These are phyloP conservation scores for Colletotrichum sp. DNA, from an alignment of 2,329 filamentous ascomycete genomes.

Conservation along the genomic window DNA sequence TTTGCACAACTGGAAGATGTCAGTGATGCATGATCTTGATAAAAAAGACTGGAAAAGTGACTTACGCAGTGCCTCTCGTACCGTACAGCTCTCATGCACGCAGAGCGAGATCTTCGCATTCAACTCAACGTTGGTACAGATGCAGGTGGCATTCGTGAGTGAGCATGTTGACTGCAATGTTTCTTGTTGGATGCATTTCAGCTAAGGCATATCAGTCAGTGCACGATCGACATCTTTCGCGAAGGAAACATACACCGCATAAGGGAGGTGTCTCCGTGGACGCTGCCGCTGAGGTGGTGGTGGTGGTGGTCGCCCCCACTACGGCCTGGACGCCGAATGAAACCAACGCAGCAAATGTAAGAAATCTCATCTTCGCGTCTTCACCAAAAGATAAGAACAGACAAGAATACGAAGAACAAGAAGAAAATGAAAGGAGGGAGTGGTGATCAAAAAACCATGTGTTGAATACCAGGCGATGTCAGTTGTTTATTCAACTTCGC, in stretches of 20 bases:
- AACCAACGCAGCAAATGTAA: background rate
- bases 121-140: conserved; percentile 27
- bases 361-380: conserved; percentile 14
- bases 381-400: background rate
- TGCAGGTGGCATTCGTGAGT: conserved; percentile 22
- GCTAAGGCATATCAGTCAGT: conserved; percentile 11
- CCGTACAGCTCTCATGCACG: conserved; percentile 21
- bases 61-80: conserved; percentile 19
- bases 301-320: background rate
- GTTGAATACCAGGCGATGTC: background rate
- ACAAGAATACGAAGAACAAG: background rate
- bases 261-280: conserved; percentile 14
- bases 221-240: background rate
- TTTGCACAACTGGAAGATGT: background rate
- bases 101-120: conserved; percentile 23
- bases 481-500: background rate
- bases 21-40: background rate
- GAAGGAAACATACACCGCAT: conserved; percentile 22
- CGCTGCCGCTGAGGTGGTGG: background rate
- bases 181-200: conserved; percentile 23
- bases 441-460: background rate
- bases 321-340: background rate
- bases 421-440: background rate
- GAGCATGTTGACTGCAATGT: conserved; percentile 9
- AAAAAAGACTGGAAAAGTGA: no score